Base-by-base conservation (phyloP, 352 stramenopile genomes). In the Globisporangium nunn region DNA sequence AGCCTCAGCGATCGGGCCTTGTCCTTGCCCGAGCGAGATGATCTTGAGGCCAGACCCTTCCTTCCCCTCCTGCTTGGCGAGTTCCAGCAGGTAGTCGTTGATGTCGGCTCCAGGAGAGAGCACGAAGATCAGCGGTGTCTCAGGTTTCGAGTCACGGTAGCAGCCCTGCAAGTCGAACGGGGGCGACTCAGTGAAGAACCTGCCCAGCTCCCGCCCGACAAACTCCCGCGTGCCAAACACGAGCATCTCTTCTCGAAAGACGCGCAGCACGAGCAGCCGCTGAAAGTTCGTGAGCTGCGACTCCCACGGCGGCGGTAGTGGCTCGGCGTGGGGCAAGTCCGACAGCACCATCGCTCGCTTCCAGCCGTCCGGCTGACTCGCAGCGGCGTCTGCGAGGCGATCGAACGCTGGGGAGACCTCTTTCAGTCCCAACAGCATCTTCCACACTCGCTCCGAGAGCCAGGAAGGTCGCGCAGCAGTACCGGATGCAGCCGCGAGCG, bases 111-210 rank as follows among this genome's bases (percentile, higher is more conserved):
- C 93, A 23, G 91, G 87, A 6, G 75, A 97, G 2, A 98, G 64
- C 44, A 98, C 88, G 60, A 98, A 98, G 51, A 98, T 98, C 30
- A 98, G 66, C 12, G 93, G 93, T 18, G 88, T 98, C 50, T 87
- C 75, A 6, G 78, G 78, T n/a, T 81, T 94, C 3, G 89, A 97
- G 59, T 98, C 93, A n/a, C 67, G 71, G 69, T 96, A 98, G 43
- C 89, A 95, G 12, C 84, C 89, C 35, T 88, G 68, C 14, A 98
- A 71, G 67, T 98, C 90, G 45, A 98, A 98, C 0, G 90, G 87
- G 0, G 91, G 91, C 37, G 89, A 94, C 64, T 97, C 85, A 0
- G 77, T 94, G 70, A 97, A 98, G 31, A 84, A 81, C 18, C 62
- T 63, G 7, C 92, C 90, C 1, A 98, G 70, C 50, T 85, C 73